Conservation (phyloP, 2,329 filamentous ascomycete genomes). For the Hymenoscyphus salicellus region DNA sequence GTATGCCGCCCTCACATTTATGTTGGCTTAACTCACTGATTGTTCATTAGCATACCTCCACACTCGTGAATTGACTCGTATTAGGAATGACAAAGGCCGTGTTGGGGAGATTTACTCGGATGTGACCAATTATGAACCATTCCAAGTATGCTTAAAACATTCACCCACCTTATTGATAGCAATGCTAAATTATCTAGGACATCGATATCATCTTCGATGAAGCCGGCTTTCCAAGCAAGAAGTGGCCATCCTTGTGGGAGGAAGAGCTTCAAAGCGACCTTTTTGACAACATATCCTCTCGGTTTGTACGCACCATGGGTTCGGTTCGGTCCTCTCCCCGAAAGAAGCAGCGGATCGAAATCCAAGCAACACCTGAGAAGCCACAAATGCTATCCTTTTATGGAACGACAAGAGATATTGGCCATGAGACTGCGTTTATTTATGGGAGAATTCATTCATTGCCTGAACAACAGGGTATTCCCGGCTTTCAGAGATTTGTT, state of each 20-base stretch:
- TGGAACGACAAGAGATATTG: conserved; percentile 40
- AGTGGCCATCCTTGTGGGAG: conserved; percentile 29
- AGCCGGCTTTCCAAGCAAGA: conserved; percentile 12
- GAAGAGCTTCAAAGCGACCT: conserved; percentile 25
- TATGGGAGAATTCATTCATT: conserved; percentile 50
- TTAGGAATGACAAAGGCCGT: conserved; percentile 18
- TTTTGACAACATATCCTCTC: conserved; percentile 9
- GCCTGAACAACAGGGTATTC: conserved; percentile 46
- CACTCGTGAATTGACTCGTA: conserved; percentile 20
- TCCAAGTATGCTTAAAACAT: conserved; percentile 23
- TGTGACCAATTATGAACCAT: conserved; percentile 20
- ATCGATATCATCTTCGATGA: conserved; percentile 32
- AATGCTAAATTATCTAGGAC: conserved; percentile 25
- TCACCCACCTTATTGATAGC: not conserved
- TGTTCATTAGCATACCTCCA: conserved; percentile 23
- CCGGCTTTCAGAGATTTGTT: conserved; percentile 52
- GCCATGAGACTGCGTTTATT: conserved; percentile 27
- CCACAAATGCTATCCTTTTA: conserved; percentile 31
- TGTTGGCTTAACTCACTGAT: conserved; percentile 9
- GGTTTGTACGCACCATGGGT: not conserved
- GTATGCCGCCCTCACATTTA: conserved; percentile 28
- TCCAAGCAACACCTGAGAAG: not conserved
- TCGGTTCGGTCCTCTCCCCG: conserved; percentile 10
- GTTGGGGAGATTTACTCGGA: conserved; percentile 20
- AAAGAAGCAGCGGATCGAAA: conserved; percentile 3